Evolutionary conservation across 73 alveolate genomes (phyloP).

Genomic region (Paramecium caudatum): DNA sequence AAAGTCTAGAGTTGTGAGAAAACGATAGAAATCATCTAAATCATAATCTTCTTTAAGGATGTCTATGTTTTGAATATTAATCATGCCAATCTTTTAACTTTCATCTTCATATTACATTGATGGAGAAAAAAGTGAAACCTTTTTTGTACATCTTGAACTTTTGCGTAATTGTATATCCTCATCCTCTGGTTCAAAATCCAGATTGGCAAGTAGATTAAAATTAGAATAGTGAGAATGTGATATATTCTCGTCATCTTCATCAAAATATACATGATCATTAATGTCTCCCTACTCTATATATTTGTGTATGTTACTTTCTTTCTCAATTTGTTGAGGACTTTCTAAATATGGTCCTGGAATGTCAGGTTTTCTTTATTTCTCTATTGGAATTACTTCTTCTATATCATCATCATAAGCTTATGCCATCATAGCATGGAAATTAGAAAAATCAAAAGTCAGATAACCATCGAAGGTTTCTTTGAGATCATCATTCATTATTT

Average conservation of each 20-base stretch:
- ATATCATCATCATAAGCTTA: not conserved
- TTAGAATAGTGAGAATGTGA: conserved; percentile 23
- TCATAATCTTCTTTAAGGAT: conserved; percentile 32
- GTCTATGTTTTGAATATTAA: not conserved
- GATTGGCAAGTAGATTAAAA: not conserved
- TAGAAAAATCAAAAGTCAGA: conserved; percentile 18
- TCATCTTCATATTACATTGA: not conserved
- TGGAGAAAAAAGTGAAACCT: conserved; percentile 18
- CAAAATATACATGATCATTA: not conserved
- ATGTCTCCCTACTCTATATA: conserved; percentile 27
- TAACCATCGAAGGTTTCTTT: conserved; percentile 32
- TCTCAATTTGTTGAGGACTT: conserved; percentile 26
- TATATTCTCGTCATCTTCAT: not conserved
- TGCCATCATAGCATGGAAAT: conserved; percentile 37
- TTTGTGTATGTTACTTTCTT: not conserved
- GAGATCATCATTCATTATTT: not conserved
- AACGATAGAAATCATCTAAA: conserved; percentile 20
- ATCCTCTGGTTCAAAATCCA: conserved; percentile 30
- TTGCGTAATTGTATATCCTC: conserved; percentile 1
- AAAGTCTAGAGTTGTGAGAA: conserved; percentile 22
- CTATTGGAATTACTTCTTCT: not conserved
- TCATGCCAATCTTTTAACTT: conserved; percentile 2
- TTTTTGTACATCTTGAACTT: conserved; percentile 19
- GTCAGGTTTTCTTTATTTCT: not conserved
- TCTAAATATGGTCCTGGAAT: conserved; percentile 22